Evolutionary conservation across 225 moss, liverwort and hornwort species (phyloP).

Genomic region (Ulota crispa): DNA sequence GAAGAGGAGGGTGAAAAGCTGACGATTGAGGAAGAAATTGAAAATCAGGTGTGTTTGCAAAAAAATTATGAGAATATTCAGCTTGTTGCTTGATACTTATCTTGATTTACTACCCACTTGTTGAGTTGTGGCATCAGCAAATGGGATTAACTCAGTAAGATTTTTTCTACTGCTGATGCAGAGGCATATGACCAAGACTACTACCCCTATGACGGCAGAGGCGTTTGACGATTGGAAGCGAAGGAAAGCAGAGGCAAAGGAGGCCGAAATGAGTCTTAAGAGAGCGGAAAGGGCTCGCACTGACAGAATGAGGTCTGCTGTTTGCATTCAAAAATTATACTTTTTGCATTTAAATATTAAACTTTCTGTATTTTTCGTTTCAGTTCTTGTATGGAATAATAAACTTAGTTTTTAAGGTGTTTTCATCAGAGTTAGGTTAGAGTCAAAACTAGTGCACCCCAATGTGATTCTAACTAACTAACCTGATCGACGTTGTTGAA

Average conservation of each 20-base stretch:
- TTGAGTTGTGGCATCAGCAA: not conserved
- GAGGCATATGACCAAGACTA: conserved; percentile 72
- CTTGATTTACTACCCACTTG: not conserved
- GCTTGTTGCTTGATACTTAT: not conserved
- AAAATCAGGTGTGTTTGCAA: conserved; percentile 70
- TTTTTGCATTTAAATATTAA: not conserved
- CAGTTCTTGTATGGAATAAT: not conserved
- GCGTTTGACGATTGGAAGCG: conserved; percentile 84
- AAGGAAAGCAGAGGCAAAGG: conserved; percentile 72
- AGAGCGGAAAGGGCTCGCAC: conserved; percentile 81
- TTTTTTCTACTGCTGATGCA: conserved; percentile 8
- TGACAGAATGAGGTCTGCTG: conserved; percentile 85
- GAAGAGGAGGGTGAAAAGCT: conserved; percentile 96
- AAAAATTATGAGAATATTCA: not conserved
- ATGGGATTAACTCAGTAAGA: not conserved
- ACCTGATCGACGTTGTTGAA: not conserved
- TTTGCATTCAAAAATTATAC: not conserved
- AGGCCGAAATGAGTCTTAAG: conserved; percentile 68
- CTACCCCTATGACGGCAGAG: conserved; percentile 80
- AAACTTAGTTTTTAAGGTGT: not conserved
- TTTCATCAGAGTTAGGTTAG: not conserved
- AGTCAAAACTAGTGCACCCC: not conserved
- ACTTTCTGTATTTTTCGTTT: not conserved
- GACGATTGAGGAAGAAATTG: conserved; percentile 95
- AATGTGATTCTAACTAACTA: not conserved